Conservation (phyloP, 768 basidiomycete species). For the Boletus fagicola region DNA sequence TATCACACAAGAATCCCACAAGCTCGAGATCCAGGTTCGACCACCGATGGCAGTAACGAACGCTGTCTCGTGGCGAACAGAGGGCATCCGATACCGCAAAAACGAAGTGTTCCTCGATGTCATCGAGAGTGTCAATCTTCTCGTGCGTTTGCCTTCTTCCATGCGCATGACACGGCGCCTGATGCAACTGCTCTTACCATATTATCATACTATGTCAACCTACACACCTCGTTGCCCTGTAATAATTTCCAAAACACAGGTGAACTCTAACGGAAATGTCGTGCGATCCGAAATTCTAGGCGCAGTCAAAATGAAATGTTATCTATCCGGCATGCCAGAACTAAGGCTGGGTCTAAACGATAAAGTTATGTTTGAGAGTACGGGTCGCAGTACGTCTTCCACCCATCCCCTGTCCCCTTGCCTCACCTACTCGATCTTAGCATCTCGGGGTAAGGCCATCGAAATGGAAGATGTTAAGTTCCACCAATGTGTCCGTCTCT, state of each 20-base stretch:
- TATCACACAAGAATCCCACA: constrained; percentile 96
- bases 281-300: constrained; percentile 97
- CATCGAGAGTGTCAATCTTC: constrained; percentile 93
- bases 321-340: constrained; percentile 99
- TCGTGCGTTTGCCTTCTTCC: constrained; percentile 50
- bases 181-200: neutral
- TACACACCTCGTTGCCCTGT: too few relatives aligned
- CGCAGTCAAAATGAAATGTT: constrained; percentile 99
- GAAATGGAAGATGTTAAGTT: constrained; percentile 99
- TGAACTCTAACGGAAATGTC: constrained; percentile 95
- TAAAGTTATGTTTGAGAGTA: too few relatives aligned
- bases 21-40: constrained; percentile 88
- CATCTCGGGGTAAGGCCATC: constrained; percentile 87
- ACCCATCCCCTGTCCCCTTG: neutral
- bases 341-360: constrained; percentile 79
- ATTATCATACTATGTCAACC: neutral
- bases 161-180: neutral
- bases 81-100: constrained; percentile 96
- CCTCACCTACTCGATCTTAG: neutral
- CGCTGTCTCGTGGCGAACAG: constrained; percentile 97
- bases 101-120: constrained; percentile 99
- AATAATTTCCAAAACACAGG: constrained; percentile 44
- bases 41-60: constrained; percentile 98
- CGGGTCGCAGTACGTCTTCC: too few relatives aligned
- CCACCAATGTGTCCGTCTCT: constrained; percentile 97